Evolutionary conservation across 2,329 filamentous ascomycete genomes (phyloP).

Genomic region (Tolypocladium nubicola): DNA sequence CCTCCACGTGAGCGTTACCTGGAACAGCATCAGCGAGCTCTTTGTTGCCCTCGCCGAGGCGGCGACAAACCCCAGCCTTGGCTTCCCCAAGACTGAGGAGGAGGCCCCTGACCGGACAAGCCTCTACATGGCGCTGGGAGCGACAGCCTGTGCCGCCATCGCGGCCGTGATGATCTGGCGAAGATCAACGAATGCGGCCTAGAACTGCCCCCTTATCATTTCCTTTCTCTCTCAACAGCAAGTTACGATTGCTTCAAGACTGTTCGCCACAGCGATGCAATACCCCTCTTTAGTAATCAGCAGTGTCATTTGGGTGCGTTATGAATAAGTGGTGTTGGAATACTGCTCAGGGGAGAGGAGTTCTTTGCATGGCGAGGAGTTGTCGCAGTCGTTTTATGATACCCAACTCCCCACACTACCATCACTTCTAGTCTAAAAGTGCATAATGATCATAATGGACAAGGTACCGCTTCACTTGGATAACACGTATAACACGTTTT

Average conservation of each 20-base stretch:
- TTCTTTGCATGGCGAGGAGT: constrained; percentile 11
- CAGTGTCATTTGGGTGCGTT: background rate
- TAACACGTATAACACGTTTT: too few species aligned
- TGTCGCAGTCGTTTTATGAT: constrained; percentile 17
- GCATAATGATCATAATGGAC: background rate
- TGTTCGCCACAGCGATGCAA: background rate
- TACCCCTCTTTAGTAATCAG: constrained; percentile 2
- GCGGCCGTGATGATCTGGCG: constrained; percentile 58
- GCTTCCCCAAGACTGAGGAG: constrained; percentile 83
- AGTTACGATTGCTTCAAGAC: background rate
- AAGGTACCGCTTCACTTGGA: background rate
- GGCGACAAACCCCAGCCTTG: constrained; percentile 78
- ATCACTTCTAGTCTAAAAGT: background rate
- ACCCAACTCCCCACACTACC: constrained; percentile 14
- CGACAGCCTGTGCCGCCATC: constrained; percentile 52
- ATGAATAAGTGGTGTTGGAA: background rate
- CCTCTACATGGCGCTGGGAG: constrained; percentile 76
- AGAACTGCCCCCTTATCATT: constrained; percentile 1
- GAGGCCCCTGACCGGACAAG: constrained; percentile 74
- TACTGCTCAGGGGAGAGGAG: background rate
- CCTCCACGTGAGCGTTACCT: constrained; percentile 88
- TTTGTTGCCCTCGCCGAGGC: constrained; percentile 89
- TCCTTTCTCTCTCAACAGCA: background rate
- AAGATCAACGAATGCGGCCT: constrained; percentile 39
- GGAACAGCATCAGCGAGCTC: constrained; percentile 86